A percentile compares a stretch with the other conserved stretches of the same genome.
phyloP scores from a whole-genome alignment of 1,284 basidiomycete species.

The Sporisorium graminicola region DNA sequence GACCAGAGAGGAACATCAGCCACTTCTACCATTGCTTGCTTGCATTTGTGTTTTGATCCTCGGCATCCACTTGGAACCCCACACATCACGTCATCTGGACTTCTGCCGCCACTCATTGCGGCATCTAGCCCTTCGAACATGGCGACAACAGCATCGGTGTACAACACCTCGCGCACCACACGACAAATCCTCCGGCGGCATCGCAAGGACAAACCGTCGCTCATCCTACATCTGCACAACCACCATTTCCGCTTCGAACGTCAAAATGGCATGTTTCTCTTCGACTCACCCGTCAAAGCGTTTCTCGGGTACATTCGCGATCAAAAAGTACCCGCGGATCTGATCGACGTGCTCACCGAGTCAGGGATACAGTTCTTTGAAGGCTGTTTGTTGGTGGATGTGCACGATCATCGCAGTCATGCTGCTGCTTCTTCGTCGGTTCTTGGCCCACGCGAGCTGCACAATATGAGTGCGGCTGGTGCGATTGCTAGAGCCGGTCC shows the following conservation, averaged over 20 bases:
- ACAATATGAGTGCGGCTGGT: conserved; percentile 18
- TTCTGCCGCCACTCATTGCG: neutral
- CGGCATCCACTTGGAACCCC: too few relatives aligned
- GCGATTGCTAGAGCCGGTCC: neutral
- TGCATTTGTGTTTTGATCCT: neutral
- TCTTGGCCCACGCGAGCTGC: conserved; percentile 31
- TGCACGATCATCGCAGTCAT: conserved; percentile 65
- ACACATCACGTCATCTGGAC: neutral
- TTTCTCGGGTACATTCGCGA: conserved; percentile 63
- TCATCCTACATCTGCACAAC: conserved; percentile 64
- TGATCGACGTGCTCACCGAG: conserved; percentile 63
- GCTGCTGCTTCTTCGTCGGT: conserved; percentile 16
- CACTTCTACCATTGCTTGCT: neutral
- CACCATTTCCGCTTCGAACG: conserved; percentile 66
- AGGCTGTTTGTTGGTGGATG: conserved; percentile 64
- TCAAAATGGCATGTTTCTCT: conserved; percentile 65
- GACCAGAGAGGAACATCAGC: neutral
- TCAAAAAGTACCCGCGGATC: conserved; percentile 62
- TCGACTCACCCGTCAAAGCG: conserved; percentile 64
- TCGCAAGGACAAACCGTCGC: conserved; percentile 62
- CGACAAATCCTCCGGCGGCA: conserved; percentile 66
- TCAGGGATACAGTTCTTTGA: conserved; percentile 65
- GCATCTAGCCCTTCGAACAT: conserved; percentile 28
- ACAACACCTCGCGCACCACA: conserved; percentile 65
- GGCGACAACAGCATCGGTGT: conserved; percentile 66